Percentiles rank a stretch among this genome's conserved stretches.
Conservation (phyloP, 352 stramenopile genomes). For the Phytophthora niederhauseri region DNA sequence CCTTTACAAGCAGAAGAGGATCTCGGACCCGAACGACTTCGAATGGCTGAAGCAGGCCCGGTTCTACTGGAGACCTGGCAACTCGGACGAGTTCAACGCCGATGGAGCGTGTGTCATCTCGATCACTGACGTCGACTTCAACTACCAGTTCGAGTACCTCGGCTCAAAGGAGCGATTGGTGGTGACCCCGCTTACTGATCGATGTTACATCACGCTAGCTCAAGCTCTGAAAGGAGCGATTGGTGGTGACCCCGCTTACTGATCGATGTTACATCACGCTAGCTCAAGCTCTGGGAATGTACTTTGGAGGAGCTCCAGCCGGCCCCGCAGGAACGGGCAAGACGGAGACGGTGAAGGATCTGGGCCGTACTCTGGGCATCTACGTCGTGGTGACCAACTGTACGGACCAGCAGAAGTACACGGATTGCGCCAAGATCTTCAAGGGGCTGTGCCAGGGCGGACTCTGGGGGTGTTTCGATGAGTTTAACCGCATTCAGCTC, state of each 20-base stretch:
- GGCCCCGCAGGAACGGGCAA: conserved; percentile 97
- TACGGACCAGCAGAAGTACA: conserved; percentile 98
- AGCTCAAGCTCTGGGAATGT: conserved; percentile 97
- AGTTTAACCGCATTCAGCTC: conserved; percentile 98
- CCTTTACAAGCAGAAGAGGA: conserved; percentile 96
- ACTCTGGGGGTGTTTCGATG: conserved; percentile 98
- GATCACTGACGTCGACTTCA: conserved; percentile 99
- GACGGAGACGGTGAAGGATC: conserved; percentile 98
- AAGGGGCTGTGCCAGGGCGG: conserved; percentile 97
- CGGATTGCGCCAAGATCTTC: conserved; percentile 98
- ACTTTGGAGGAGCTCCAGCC: conserved; percentile 96
- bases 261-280: conserved; percentile 98
- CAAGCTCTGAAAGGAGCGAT: conserved; percentile 96
- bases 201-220: conserved; percentile 97
- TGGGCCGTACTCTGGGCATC: conserved; percentile 95
- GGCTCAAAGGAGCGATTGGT: conserved; percentile 97
- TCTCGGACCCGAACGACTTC: conserved; percentile 98
- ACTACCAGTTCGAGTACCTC: conserved; percentile 99
- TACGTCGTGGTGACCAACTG: conserved; percentile 99
- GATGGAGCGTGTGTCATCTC: conserved; percentile 97
- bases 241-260: conserved; percentile 97
- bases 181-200: conserved; percentile 97
- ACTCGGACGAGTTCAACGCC: conserved; percentile 93
- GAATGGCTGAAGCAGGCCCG: conserved; percentile 99
- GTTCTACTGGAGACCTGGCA: conserved; percentile 97